Conservation (phyloP, 2,329 filamentous ascomycete species). For the Cladophialophora immunda region DNA sequence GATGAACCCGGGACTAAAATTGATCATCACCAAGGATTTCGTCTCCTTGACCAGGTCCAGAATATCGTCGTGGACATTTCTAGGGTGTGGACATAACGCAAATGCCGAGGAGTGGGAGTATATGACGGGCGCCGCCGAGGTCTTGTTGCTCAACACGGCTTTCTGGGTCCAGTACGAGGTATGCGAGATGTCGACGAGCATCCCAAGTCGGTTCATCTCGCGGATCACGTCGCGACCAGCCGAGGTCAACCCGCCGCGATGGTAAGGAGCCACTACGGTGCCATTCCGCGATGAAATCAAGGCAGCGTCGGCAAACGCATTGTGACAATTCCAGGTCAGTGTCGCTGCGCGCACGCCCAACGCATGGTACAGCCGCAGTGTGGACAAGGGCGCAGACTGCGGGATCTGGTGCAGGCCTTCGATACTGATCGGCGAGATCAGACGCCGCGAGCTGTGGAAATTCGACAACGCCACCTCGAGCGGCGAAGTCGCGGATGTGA, state of each 20-base stretch:
- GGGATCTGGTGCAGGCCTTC: slow-evolving; percentile 95
- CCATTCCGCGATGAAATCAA: slow-evolving; percentile 56
- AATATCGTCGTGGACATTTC: slow-evolving; percentile 88
- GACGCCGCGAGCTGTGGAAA: slow-evolving; percentile 65
- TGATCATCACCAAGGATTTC: slow-evolving; percentile 87
- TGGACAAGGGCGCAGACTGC: slow-evolving; percentile 73
- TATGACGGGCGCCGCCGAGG: slow-evolving; percentile 75
- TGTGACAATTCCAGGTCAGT: slow-evolving; percentile 93
- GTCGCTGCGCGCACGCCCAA: slow-evolving; percentile 89
- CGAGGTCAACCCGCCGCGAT: slow-evolving; percentile 72
- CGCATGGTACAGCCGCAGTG: slow-evolving; percentile 76
- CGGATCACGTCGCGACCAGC: slow-evolving; percentile 73
- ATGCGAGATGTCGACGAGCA: slow-evolving; percentile 92
- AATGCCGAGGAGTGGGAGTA: slow-evolving; percentile 89
- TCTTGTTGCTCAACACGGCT: slow-evolving; percentile 70
- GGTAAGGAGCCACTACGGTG: slow-evolving; percentile 49
- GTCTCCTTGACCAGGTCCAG: slow-evolving; percentile 77
- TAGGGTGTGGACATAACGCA: slow-evolving; percentile 82
- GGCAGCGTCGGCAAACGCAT: slow-evolving; percentile 86
- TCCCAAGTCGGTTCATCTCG: slow-evolving; percentile 94
- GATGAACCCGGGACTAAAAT: slow-evolving; percentile 84
- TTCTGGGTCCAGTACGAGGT: slow-evolving; percentile 82
- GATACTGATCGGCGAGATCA: slow-evolving; percentile 81
- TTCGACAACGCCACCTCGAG: slow-evolving; percentile 66
- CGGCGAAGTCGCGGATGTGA: slow-evolving; percentile 64